Evolutionary conservation across 495 filamentous ascomycete species (phyloP).

Genomic region (Talaromyces adpressus): DNA sequence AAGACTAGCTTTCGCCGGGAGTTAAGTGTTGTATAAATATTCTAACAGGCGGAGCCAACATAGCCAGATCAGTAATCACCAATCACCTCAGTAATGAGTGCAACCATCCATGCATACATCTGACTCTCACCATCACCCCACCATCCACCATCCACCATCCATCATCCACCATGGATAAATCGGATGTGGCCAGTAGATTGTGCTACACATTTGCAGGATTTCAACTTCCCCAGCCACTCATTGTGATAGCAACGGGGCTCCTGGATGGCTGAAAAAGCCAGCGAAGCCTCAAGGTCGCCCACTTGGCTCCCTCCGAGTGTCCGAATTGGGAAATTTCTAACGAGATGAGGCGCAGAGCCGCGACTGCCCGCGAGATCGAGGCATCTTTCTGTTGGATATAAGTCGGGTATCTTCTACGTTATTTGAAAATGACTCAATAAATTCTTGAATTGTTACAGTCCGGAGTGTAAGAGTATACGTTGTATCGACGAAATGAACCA

Average conservation of each 20-base stretch:
- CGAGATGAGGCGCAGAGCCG: background rate
- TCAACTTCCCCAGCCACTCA: background rate
- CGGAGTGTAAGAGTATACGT: no score
- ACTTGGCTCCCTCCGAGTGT: background rate
- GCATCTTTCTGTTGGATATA: background rate
- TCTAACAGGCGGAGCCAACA: background rate
- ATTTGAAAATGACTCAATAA: background rate
- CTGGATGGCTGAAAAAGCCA: background rate
- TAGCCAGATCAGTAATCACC: background rate
- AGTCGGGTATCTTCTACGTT: background rate
- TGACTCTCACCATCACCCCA: background rate
- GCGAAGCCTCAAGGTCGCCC: background rate
- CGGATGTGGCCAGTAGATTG: background rate
- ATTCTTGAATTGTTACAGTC: no score
- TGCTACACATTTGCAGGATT: background rate
- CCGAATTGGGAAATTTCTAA: constrained; percentile 3
- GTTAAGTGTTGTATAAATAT: background rate
- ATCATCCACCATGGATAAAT: background rate
- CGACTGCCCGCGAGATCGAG: background rate
- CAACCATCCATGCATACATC: background rate
- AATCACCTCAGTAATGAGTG: background rate
- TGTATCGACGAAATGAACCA: background rate
- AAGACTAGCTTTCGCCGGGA: background rate
- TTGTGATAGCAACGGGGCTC: background rate
- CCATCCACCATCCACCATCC: background rate